Conservation (phyloP, 768 basidiomycete species). For the Leccinum aurantiacum region DNA sequence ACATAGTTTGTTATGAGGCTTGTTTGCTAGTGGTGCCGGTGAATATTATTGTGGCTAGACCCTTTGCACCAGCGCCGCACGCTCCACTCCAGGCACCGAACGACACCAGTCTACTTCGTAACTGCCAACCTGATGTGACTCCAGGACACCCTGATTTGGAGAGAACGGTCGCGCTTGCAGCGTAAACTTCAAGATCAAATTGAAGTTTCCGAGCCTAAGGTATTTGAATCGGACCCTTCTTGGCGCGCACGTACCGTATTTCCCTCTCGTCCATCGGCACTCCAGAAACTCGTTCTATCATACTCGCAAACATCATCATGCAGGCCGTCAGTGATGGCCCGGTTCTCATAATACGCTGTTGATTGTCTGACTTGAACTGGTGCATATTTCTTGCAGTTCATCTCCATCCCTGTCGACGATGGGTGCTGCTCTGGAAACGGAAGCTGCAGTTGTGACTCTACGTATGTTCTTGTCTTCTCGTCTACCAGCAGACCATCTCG, state of each 20-base stretch:
- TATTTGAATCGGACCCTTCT: slow-evolving; percentile 3
- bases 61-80: no score
- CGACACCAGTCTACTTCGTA: not conserved
- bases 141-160: not conserved
- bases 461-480: slow-evolving; percentile 1
- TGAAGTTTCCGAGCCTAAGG: not conserved
- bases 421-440: slow-evolving; percentile 18
- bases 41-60: no score
- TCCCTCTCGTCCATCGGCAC: not conserved
- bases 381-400: slow-evolving; percentile 3
- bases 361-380: not conserved
- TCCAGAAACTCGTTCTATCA: slow-evolving; percentile 3
- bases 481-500: not conserved
- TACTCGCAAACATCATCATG: slow-evolving; percentile 7
- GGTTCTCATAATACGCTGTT: not conserved
- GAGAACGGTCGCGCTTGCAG: not conserved
- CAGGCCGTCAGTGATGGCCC: slow-evolving; percentile 17
- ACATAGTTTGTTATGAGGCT: no score
- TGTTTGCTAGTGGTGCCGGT: no score
- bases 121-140: not conserved
- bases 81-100: no score
- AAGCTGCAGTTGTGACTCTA: slow-evolving; percentile 14
- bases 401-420: slow-evolving; percentile 11
- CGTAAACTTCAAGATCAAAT: slow-evolving; percentile 3
- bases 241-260: not conserved